Evolutionary conservation across 495 filamentous ascomycete species (phyloP).

Genomic region (Coniosporium apollinis): DNA sequence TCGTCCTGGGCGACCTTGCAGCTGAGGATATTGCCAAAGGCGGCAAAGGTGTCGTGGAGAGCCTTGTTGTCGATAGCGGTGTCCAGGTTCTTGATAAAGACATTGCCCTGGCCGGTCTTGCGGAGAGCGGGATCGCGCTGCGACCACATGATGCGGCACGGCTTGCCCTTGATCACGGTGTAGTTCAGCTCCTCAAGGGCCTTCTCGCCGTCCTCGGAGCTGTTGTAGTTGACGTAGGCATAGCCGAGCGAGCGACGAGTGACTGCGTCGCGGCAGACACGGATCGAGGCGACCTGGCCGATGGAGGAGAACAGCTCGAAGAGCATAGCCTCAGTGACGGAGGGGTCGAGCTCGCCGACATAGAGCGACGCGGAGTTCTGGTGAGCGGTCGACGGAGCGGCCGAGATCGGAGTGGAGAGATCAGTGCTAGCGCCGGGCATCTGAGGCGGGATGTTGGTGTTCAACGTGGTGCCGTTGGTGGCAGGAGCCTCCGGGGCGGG

Average conservation of each 20-base stretch:
- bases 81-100: slow-evolving; percentile 99
- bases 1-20: slow-evolving; percentile 99
- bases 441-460: slow-evolving; percentile 49
- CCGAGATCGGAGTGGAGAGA: slow-evolving; percentile 53
- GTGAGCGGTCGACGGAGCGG: slow-evolving; percentile 52
- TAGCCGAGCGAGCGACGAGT: slow-evolving; percentile 98
- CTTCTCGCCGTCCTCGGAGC: slow-evolving; percentile 86
- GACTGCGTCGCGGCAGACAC: slow-evolving; percentile 97
- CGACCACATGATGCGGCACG: slow-evolving; percentile 99
- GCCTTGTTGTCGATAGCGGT: slow-evolving; percentile 99
- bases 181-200: slow-evolving; percentile 99
- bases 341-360: slow-evolving; percentile 93
- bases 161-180: slow-evolving; percentile 95
- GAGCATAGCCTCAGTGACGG: slow-evolving; percentile 98
- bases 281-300: slow-evolving; percentile 96
- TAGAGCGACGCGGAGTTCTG: slow-evolving; percentile 94
- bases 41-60: slow-evolving; percentile 97
- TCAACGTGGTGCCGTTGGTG: slow-evolving; percentile 44
- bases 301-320: slow-evolving; percentile 99
- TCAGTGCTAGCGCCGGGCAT: slow-evolving; percentile 36
- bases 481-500: slow-evolving; percentile 40
- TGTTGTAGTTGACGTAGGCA: slow-evolving; percentile 99
- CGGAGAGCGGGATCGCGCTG: slow-evolving; percentile 97
- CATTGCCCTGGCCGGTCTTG: slow-evolving; percentile 98
- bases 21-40: slow-evolving; percentile 96